Conservation (phyloP, 2,329 filamentous ascomycete genomes). For the Exophiala dermatitidis region DNA sequence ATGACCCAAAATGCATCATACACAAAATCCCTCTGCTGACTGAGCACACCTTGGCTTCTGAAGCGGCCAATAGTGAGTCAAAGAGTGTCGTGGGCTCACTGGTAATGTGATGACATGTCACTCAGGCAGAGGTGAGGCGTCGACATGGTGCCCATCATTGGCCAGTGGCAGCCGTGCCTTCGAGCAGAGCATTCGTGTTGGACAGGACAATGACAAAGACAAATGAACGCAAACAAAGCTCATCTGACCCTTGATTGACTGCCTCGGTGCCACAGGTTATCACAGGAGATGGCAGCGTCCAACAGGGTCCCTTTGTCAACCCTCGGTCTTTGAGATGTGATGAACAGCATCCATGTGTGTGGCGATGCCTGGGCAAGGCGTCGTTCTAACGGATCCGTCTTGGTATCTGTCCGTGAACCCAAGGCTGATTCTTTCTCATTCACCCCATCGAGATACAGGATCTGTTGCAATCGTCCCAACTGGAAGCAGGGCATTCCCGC, state of each 20-base stretch:
- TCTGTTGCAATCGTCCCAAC: not conserved
- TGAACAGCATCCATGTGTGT: too few species aligned
- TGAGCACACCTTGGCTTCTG: not conserved
- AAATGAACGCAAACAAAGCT: not conserved
- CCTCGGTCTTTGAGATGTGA: too few species aligned
- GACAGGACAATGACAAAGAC: not conserved
- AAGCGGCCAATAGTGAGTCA: not conserved
- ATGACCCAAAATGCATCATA: not conserved
- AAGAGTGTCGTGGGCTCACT: not conserved
- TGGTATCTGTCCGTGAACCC: too few species aligned
- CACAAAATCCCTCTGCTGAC: not conserved
- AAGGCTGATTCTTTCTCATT: not conserved
- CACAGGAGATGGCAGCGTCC: too few species aligned
- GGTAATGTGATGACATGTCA: slow-evolving; percentile 1
- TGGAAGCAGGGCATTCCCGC: not conserved
- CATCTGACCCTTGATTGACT: not conserved
- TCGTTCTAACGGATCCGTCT: not conserved
- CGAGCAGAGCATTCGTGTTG: not conserved
- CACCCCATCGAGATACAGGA: not conserved
- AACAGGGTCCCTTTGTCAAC: not conserved
- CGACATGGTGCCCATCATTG: not conserved
- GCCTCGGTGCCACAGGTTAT: too few species aligned
- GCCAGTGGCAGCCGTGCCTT: not conserved
- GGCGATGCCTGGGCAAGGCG: not conserved
- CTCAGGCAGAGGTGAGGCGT: not conserved